Evolutionary conservation across 257 asterid species (phyloP).

Genomic region (Prunella vulgaris): DNA sequence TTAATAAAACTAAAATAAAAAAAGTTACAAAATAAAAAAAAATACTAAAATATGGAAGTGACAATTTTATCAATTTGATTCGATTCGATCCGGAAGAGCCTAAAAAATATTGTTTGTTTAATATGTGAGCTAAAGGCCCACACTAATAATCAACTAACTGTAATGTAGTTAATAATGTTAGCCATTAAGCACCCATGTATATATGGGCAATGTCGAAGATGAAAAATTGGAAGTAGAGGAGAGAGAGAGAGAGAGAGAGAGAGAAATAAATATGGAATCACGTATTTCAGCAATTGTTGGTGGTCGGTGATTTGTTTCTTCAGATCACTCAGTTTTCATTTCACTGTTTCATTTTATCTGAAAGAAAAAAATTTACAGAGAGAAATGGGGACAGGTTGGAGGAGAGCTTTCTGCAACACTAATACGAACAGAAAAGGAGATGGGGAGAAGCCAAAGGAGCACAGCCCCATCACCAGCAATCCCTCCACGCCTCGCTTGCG

Average conservation of each 20-base stretch:
- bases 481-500: constrained; percentile 69
- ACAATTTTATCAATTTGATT: background rate
- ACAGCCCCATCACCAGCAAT: constrained; percentile 22
- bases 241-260: too few species aligned
- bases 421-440: background rate
- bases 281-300: too few species aligned
- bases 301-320: background rate
- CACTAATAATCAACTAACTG: background rate
- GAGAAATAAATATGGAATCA: background rate
- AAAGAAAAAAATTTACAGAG: too few species aligned
- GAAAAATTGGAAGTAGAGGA: background rate
- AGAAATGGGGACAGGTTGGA: constrained; percentile 86
- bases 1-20: too few species aligned
- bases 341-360: too few species aligned
- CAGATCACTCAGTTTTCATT: background rate
- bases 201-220: background rate
- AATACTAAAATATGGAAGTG: too few species aligned
- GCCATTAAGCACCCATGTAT: background rate
- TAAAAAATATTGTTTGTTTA: background rate
- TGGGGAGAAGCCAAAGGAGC: constrained; percentile 19
- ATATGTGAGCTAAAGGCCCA: background rate
- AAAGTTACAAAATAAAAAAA: too few species aligned
- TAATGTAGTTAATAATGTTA: background rate
- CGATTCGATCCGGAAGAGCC: background rate
- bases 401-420: constrained; percentile 81